Conservation (phyloP, 139 green algal genomes). For the Trebouxia sp. region DNA sequence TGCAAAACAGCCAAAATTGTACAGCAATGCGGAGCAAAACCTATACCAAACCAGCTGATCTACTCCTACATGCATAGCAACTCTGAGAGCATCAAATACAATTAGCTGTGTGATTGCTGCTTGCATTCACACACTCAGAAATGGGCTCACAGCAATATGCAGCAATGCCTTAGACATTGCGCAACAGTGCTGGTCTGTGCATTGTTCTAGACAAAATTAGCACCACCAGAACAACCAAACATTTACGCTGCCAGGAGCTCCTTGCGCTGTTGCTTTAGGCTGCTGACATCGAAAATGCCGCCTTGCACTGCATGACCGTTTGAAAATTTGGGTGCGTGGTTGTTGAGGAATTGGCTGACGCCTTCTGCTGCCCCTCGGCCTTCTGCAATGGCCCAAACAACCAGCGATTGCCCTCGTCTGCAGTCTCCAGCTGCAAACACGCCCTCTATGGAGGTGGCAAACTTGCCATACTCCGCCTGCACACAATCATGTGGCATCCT, state of each 20-base stretch:
- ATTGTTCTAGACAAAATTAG: too few species aligned
- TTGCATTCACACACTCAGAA: too few species aligned
- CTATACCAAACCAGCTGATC: too few species aligned
- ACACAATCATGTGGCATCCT: not conserved
- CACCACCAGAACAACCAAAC: too few species aligned
- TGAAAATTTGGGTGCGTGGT: not conserved
- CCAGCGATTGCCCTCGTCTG: slow-evolving; percentile 86
- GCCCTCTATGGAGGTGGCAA: slow-evolving; percentile 84
- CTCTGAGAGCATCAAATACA: too few species aligned
- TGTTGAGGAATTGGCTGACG: slow-evolving; percentile 69
- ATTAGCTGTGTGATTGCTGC: too few species aligned
- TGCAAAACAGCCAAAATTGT: too few species aligned
- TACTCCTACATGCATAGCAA: too few species aligned
- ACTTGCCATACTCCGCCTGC: slow-evolving; percentile 82
- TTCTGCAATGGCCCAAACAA: slow-evolving; percentile 96
- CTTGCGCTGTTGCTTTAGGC: not conserved
- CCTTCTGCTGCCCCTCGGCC: slow-evolving; percentile 78
- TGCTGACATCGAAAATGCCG: slow-evolving; percentile 15
- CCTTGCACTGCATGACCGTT: slow-evolving; percentile 3
- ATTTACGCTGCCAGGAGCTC: not conserved
- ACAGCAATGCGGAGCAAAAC: too few species aligned
- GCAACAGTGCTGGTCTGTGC: too few species aligned
- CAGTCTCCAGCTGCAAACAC: slow-evolving; percentile 97
- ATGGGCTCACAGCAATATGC: too few species aligned
- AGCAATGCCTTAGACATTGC: too few species aligned